These are phyloP conservation scores for Colletotrichum sp. DNA, from an alignment of 2,329 filamentous ascomycete genomes.

Conservation along the genomic window DNA sequence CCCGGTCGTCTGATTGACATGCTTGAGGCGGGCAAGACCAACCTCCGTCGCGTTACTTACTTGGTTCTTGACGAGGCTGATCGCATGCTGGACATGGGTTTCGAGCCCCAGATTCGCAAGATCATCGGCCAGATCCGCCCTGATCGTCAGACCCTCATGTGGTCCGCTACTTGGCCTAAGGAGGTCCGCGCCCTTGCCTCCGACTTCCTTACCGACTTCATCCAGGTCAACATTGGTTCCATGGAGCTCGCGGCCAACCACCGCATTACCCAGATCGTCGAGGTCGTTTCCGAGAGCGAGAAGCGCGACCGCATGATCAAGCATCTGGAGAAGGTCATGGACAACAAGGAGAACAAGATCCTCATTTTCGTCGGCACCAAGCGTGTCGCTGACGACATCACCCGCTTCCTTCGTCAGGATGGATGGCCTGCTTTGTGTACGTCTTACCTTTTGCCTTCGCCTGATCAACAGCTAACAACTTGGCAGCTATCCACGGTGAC, in stretches of 20 bases:
- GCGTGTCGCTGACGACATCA: constrained; percentile 97
- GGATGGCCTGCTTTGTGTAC: constrained; percentile 96
- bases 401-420: constrained; percentile 94
- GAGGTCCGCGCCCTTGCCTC: constrained; percentile 91
- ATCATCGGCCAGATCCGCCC: constrained; percentile 97
- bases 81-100: constrained; percentile 99
- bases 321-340: constrained; percentile 97
- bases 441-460: constrained; percentile 48
- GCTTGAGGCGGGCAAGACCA: constrained; percentile 97
- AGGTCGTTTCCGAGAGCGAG: constrained; percentile 94
- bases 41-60: constrained; percentile 97
- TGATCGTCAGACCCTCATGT: constrained; percentile 99
- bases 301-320: constrained; percentile 98
- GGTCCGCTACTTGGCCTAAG: constrained; percentile 99
- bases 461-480: constrained; percentile 37
- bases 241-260: constrained; percentile 96
- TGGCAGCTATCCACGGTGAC: constrained; percentile 91
- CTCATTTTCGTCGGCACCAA: constrained; percentile 94
- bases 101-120: constrained; percentile 99
- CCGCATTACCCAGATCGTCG: constrained; percentile 96
- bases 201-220: constrained; percentile 94
- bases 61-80: constrained; percentile 98
- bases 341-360: constrained; percentile 92
- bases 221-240: constrained; percentile 98
- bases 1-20: constrained; percentile 98